These are phyloP conservation scores for Neotropicomus parvogracilis DNA, from an alignment of 1,284 basidiomycete genomes.

Conservation along the genomic window DNA sequence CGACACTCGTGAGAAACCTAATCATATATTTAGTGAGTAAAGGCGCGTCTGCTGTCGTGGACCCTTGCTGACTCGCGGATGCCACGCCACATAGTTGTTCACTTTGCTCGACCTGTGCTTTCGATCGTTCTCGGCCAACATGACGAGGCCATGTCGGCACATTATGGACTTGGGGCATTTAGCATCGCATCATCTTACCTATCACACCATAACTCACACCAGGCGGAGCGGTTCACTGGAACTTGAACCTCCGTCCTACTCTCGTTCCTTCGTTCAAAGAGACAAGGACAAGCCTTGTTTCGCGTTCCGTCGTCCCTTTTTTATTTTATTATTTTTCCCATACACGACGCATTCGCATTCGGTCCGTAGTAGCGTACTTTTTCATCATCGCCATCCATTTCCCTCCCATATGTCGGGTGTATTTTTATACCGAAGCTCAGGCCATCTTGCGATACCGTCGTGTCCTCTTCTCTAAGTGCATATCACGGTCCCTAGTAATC, in stretches of 20 bases:
- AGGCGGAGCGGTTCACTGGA: constrained; percentile 27
- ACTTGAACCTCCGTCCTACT: constrained; percentile 25
- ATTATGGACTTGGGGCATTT: constrained; percentile 24
- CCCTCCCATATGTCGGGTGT: constrained; percentile 18
- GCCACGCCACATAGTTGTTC: constrained; percentile 15
- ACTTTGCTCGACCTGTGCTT: constrained; percentile 9
- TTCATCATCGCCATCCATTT: constrained; percentile 5
- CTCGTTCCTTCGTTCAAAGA: constrained; percentile 19
- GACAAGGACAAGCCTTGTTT: constrained; percentile 15
- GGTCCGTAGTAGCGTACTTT: constrained; percentile 13
- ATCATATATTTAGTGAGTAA: constrained; percentile 17
- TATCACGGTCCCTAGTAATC: constrained; percentile 17
- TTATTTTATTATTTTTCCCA: not conserved
- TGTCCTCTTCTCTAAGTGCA: constrained; percentile 14
- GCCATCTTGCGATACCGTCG: constrained; percentile 15
- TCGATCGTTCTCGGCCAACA: constrained; percentile 14
- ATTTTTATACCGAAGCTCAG: constrained; percentile 21
- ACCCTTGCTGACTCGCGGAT: constrained; percentile 8
- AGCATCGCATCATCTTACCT: constrained; percentile 25
- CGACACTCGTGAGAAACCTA: constrained; percentile 25
- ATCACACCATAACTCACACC: constrained; percentile 13
- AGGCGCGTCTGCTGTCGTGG: not conserved
- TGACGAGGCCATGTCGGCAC: constrained; percentile 12
- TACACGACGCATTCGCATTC: constrained; percentile 17
- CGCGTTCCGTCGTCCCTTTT: not conserved